phyloP scores from a whole-genome alignment of 116 monocot species.

The Iris pallida region DNA sequence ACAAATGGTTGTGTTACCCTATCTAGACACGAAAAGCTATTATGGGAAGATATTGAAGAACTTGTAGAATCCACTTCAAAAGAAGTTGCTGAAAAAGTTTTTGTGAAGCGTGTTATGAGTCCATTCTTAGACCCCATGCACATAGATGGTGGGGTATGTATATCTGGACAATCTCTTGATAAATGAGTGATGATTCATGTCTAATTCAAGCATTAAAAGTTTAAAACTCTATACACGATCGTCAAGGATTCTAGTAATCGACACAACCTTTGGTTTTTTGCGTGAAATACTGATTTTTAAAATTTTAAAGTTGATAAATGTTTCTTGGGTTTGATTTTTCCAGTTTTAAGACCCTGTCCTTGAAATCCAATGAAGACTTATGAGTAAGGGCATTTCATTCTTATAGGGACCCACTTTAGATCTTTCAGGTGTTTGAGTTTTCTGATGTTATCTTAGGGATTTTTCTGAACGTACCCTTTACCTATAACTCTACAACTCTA shows the following conservation, averaged over 20 bases:
- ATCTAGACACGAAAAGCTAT: constrained; percentile 45
- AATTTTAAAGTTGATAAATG: too few species aligned
- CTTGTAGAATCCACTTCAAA: constrained; percentile 40
- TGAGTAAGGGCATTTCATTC: neutral
- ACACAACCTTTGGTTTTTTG: neutral
- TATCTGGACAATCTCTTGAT: neutral
- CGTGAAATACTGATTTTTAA: neutral
- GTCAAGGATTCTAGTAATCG: too few species aligned
- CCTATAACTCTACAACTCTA: neutral
- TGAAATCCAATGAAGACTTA: constrained; percentile 23
- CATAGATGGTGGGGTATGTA: constrained; percentile 76
- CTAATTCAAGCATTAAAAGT: too few species aligned
- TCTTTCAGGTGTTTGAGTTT: too few species aligned
- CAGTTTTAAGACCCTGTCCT: too few species aligned
- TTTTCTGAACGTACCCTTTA: too few species aligned
- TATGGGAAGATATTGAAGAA: constrained; percentile 62
- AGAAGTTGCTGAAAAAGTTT: constrained; percentile 48
- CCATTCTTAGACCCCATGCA: constrained; percentile 53
- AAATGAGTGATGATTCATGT: neutral
- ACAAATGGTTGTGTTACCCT: constrained; percentile 18
- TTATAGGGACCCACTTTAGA: neutral
- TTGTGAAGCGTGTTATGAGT: constrained; percentile 46
- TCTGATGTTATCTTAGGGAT: too few species aligned
- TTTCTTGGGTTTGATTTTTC: too few species aligned
- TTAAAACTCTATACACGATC: too few species aligned